A percentile compares a stretch with the other conserved stretches of the same genome.
phyloP scores from a whole-genome alignment of 2,329 filamentous ascomycete genomes.

The Dactylonectria estremocensis region DNA sequence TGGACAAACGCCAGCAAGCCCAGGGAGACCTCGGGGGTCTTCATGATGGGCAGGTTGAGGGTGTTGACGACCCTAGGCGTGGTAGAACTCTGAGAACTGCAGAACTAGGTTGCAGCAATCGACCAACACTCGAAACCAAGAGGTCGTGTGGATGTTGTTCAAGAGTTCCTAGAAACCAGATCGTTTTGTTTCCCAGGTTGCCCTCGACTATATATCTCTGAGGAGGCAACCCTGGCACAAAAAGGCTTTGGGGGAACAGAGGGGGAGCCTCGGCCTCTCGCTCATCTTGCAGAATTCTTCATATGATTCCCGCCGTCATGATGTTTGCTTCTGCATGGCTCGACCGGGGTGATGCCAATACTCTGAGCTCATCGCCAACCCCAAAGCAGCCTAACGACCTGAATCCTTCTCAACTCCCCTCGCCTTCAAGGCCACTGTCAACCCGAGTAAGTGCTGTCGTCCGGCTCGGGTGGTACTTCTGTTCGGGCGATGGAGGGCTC shows the following conservation, averaged over 20 bases:
- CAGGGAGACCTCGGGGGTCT: constrained; percentile 10
- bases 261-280: constrained; percentile 19
- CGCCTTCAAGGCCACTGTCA: not conserved
- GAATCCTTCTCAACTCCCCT: not conserved
- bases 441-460: constrained; percentile 3
- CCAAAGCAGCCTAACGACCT: not conserved
- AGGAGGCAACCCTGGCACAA: not conserved
- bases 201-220: not conserved
- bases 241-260: not conserved
- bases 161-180: not conserved
- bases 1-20: constrained; percentile 40
- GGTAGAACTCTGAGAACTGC: not conserved
- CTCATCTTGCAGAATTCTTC: constrained; percentile 7
- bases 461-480: constrained; percentile 16
- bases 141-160: not conserved
- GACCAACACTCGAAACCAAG: not conserved
- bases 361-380: constrained; percentile 5
- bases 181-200: not conserved
- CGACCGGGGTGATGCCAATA: not conserved
- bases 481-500: constrained; percentile 15
- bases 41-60: constrained; percentile 5
- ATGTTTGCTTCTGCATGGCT: not conserved
- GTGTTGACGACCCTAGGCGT: constrained; percentile 1
- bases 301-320: constrained; percentile 21
- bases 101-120: not conserved